Base-by-base conservation (phyloP, 179 eudicot genomes). In the Heliamphora pulchella region DNA sequence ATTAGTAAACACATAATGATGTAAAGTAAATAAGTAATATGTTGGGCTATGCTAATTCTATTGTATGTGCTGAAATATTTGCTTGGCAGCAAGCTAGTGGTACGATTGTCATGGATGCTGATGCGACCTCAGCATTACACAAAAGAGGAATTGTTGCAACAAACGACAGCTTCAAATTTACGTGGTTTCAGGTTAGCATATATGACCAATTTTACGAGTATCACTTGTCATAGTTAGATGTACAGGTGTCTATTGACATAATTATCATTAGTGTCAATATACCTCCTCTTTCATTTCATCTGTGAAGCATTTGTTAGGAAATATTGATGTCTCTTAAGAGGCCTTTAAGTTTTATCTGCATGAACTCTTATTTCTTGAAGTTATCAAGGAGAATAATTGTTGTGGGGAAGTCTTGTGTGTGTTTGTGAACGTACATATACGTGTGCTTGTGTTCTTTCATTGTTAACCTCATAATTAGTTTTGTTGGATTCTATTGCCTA, bases 111-210 rank as follows among this genome's bases (percentile, higher is more conserved):
- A 85, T 96, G 97, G 98, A 96, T 82, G 99, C 97, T 83, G 92
- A 92, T 88, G 99, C 98, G 79, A 96, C 94, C 74, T 90, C 99
- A 55, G 81, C 77, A 54, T 76, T 96, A 83, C 97, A 89, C 81
- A 89, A 88, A 77, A 90, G 85, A 66, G 89, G 90, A 74, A 87
- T 92, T 82, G 82, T 87, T 74, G 81, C 91, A 67, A 94, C 99
- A 74, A 84, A 92, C 77, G 99, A 96, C 82, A 88, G 84, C 76
- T 88, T 82, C 91, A 96, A 96, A 85, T 96, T 86, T 79, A 81
- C 87, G 22, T 94, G 96, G 99, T 86, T 85, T 85, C 78, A 91
- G 98, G 99, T 96, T 74, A 74, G 84, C 70, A 48, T 55, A 14
- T 8, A 55, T 53, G 8, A 48, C 17, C 9, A 31, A 31, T 43